Percentiles rank a stretch among this genome's conserved stretches.
phyloP scores from a whole-genome alignment of 768 basidiomycete species.

The Boletus sp. region DNA sequence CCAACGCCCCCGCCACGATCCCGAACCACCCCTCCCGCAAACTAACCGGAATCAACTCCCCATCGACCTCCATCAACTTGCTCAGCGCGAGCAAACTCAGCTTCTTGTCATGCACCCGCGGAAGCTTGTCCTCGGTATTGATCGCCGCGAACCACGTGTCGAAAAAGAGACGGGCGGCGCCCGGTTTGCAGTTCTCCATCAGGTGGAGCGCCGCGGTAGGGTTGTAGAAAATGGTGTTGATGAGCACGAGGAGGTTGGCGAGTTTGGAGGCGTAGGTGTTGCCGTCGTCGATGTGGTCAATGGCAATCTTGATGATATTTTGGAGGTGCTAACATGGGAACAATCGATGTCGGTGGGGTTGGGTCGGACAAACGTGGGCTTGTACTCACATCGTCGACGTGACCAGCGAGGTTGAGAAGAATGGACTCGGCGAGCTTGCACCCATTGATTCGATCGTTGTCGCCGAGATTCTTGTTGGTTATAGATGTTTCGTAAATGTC shows the following conservation, averaged over 20 bases:
- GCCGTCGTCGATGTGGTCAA: slow-evolving; percentile 55
- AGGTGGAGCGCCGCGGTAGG: slow-evolving; percentile 70
- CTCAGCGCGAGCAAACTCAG: slow-evolving; percentile 73
- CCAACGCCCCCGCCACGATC: slow-evolving; percentile 67
- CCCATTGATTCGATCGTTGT: slow-evolving; percentile 79
- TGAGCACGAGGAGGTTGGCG: slow-evolving; percentile 77
- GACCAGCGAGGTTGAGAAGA: slow-evolving; percentile 74
- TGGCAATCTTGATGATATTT: slow-evolving; percentile 58
- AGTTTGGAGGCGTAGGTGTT: slow-evolving; percentile 65
- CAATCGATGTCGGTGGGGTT: background rate
- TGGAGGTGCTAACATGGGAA: slow-evolving; percentile 50
- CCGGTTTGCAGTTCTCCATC: slow-evolving; percentile 59
- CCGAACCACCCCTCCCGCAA: slow-evolving; percentile 72
- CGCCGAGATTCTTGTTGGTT: slow-evolving; percentile 68
- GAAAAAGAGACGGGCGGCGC: slow-evolving; percentile 73
- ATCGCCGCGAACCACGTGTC: slow-evolving; percentile 81
- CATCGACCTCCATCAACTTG: slow-evolving; percentile 69
- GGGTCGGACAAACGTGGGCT: background rate
- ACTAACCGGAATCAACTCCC: slow-evolving; percentile 49
- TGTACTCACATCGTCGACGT: slow-evolving; percentile 67
- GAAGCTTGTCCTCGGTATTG: slow-evolving; percentile 53
- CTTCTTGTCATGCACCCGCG: slow-evolving; percentile 90
- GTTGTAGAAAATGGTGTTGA: slow-evolving; percentile 84
- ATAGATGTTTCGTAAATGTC: slow-evolving; percentile 82
- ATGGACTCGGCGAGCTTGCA: slow-evolving; percentile 83